Percentiles rank a stretch among this genome's conserved stretches.
Conservation (phyloP, 305 asterid genomes). For the Withania somnifera region DNA sequence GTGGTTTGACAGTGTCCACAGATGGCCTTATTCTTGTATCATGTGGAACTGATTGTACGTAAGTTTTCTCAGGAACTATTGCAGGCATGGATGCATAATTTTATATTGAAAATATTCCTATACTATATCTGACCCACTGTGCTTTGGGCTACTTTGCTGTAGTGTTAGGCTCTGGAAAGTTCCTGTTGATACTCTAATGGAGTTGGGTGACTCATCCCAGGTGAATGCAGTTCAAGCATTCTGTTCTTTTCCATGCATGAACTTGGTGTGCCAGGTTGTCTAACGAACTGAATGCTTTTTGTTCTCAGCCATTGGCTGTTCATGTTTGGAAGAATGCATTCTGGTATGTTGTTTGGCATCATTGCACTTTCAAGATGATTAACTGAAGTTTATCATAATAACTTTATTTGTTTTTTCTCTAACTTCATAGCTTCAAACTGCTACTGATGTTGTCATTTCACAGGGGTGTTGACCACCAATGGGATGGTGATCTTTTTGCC, state of each 20-base stretch:
- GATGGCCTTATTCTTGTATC: constrained; percentile 79
- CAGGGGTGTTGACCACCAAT: constrained; percentile 96
- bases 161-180: constrained; percentile 92
- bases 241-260: constrained; percentile 1
- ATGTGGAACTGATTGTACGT: constrained; percentile 96
- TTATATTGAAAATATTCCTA: not conserved
- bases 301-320: constrained; percentile 62
- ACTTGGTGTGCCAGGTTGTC: constrained; percentile 10
- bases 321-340: constrained; percentile 77
- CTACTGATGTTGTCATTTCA: not conserved
- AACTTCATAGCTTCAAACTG: not conserved
- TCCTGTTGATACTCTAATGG: constrained; percentile 49
- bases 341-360: constrained; percentile 35
- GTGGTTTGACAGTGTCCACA: constrained; percentile 75
- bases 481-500: constrained; percentile 82
- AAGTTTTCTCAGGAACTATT: constrained; percentile 19
- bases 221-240: constrained; percentile 27
- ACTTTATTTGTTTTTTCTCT: not conserved
- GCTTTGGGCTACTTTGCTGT: not conserved
- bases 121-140: not conserved
- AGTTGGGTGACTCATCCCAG: constrained; percentile 32
- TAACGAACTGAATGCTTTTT: constrained; percentile 9
- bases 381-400: not conserved
- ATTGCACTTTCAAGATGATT: not conserved
- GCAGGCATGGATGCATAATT: not conserved